Percentiles rank a stretch among this genome's conserved stretches.
Evolutionary conservation across 805 yeast species (phyloP).

Genomic region (Starmerella bombicola): DNA sequence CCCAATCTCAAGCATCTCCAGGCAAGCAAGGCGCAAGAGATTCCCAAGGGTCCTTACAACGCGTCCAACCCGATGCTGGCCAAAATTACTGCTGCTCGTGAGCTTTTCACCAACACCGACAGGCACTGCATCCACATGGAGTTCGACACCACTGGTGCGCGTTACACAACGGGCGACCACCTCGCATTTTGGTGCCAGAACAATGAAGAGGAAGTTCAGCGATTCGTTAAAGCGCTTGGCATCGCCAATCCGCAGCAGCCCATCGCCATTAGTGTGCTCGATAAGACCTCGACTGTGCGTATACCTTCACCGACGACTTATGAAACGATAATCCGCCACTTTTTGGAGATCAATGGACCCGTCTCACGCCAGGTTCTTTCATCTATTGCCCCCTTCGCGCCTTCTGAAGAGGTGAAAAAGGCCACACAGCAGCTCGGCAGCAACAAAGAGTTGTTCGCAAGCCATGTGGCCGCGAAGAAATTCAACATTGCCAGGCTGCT

Average conservation of each 20-base stretch:
- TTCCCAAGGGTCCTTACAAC: conserved; percentile 45
- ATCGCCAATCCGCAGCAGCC: conserved; percentile 45
- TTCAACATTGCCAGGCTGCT: conserved; percentile 69
- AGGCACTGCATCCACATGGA: conserved; percentile 87
- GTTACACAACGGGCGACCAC: conserved; percentile 92
- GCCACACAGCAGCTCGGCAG: conserved; percentile 43
- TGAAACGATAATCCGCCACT: conserved; percentile 72
- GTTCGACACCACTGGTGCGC: conserved; percentile 63
- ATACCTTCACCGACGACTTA: conserved; percentile 61
- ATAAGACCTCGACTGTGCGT: conserved; percentile 36
- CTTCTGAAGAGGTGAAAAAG: conserved; percentile 44
- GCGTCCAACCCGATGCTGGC: conserved; percentile 75
- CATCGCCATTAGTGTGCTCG: conserved; percentile 55
- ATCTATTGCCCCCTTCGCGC: conserved; percentile 70
- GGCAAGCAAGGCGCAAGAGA: conserved; percentile 32
- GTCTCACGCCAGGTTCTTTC: conserved; percentile 78
- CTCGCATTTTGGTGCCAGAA: conserved; percentile 91
- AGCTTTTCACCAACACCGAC: conserved; percentile 48
- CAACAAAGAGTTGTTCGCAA: conserved; percentile 57
- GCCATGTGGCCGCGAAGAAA: conserved; percentile 46
- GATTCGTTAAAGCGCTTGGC: conserved; percentile 52
- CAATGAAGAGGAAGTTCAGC: conserved; percentile 58
- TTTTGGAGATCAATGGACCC: conserved; percentile 83
- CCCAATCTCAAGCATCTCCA: conserved; percentile 50
- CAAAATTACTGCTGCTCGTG: conserved; percentile 46